phyloP scores from a whole-genome alignment of 2,329 filamentous ascomycete species.

The Pseudocercospora cruenta region DNA sequence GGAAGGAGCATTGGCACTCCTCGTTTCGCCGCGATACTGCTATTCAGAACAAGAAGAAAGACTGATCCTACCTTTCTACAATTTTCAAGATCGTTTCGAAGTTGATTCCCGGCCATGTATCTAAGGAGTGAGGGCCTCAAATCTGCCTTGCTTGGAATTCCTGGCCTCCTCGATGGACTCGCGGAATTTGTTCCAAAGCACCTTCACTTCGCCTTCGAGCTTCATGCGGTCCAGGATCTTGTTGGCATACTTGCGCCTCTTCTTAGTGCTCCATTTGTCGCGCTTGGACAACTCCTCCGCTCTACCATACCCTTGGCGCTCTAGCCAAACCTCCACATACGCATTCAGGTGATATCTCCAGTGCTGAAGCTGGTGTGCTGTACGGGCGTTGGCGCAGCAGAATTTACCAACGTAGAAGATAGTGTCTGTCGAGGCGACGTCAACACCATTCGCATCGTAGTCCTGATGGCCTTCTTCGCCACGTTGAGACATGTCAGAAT shows the following conservation, averaged over 20 bases:
- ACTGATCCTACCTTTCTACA: not conserved
- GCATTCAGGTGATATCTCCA: conserved; percentile 77
- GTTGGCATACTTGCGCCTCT: conserved; percentile 64
- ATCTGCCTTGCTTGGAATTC: conserved; percentile 48
- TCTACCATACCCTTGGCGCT: conserved; percentile 60
- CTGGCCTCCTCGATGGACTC: conserved; percentile 62
- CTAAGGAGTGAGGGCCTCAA: conserved; percentile 12
- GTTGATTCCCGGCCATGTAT: not conserved
- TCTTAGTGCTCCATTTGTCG: conserved; percentile 63
- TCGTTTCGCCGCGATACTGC: not conserved
- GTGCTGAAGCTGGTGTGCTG: conserved; percentile 72
- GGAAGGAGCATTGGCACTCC: not conserved
- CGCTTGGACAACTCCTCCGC: conserved; percentile 63
- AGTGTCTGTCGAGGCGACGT: conserved; percentile 48
- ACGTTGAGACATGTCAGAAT: conserved; percentile 5
- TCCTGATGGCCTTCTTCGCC: conserved; percentile 41
- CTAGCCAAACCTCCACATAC: conserved; percentile 68
- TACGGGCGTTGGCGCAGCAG: conserved; percentile 64
- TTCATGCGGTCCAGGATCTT: conserved; percentile 68
- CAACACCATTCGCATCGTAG: conserved; percentile 54
- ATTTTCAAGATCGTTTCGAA: not conserved
- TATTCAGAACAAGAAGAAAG: not conserved
- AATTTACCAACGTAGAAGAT: conserved; percentile 60
- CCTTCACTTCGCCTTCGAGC: conserved; percentile 59
- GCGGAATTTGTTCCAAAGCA: conserved; percentile 69